Base-by-base conservation (phyloP, 2,329 filamentous ascomycete species). In the Phyllosticta citribraziliensis region DNA sequence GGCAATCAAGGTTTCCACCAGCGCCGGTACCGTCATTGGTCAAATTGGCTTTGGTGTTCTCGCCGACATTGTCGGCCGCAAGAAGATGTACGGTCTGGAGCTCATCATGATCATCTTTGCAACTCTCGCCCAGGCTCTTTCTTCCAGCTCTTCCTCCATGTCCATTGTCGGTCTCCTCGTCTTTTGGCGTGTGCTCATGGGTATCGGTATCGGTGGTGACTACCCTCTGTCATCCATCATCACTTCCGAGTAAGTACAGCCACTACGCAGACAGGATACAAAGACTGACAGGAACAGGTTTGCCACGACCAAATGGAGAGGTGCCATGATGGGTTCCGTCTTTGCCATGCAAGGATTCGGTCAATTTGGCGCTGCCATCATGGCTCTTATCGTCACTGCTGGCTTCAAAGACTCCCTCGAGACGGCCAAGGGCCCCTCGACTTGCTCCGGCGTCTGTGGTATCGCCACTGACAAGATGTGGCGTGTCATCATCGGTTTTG, bases 261-360 rank as follows among this genome's bases (percentile, higher is more conserved):
- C 8, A 1, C 8, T 30, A 25, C 20, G 14, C 35, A 12, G 19
- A 47, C 5, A 12, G n/a, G 2, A 8, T 12, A 58, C 56, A 8
- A 2, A 20, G 1, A 14, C 12, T 50, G 35, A 47, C 40, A 24
- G 5, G 4, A 20, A 11, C 22, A 58, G 56, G 52, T 94, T 94
- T 69, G 88, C 89, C 11, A 92, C 88, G 3, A 93, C 89, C 58
- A 91, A 88, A 74, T 92, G 88, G 85, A 80, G 89, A 73, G 89
- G 89, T 66, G 88, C 88, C 65, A 94, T 94, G 87, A 92, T 95
- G 86, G 88, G 84, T 35, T 81, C 88, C 17, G 89, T 94, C 59
- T 94, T 94, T 69, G 88, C 89, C 66, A 93, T 92, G 88, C 89
- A 95, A 73, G 89, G 89, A 65, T 82, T 94, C 57, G 89, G 90